phyloP scores from a whole-genome alignment of 2,329 filamentous ascomycete genomes.

The Achaetomium macrosporum region DNA sequence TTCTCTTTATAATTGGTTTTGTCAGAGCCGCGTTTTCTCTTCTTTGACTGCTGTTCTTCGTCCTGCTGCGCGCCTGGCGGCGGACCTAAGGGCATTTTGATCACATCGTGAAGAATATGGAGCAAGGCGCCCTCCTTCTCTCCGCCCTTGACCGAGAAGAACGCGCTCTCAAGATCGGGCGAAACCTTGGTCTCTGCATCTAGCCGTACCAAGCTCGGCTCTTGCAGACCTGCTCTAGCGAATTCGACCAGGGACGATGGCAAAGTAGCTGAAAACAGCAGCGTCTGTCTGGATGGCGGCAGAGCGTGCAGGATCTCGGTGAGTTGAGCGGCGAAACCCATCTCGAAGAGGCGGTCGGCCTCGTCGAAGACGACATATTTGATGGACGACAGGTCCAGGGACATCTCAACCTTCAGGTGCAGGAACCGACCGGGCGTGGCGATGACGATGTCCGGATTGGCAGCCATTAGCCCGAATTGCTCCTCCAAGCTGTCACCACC shows the following conservation, averaged over 20 bases:
- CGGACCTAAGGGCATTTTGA: constrained; percentile 73
- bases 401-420: constrained; percentile 96
- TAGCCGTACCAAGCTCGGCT: constrained; percentile 81
- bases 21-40: constrained; percentile 62
- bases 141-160: constrained; percentile 85
- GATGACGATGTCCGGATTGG: constrained; percentile 95
- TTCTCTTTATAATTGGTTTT: constrained; percentile 55
- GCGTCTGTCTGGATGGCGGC: constrained; percentile 76
- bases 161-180: constrained; percentile 89
- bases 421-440: constrained; percentile 94
- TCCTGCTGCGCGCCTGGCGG: constrained; percentile 47
- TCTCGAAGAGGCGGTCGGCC: constrained; percentile 93
- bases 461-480: constrained; percentile 86
- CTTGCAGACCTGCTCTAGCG: constrained; percentile 84
- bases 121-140: constrained; percentile 93
- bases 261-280: constrained; percentile 91
- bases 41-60: constrained; percentile 51
- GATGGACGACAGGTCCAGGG: constrained; percentile 81
- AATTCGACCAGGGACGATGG: constrained; percentile 95
- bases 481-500: constrained; percentile 95
- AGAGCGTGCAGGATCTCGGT: constrained; percentile 88
- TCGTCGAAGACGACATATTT: constrained; percentile 97
- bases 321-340: constrained; percentile 93
- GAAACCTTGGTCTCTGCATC: constrained; percentile 96
- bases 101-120: constrained; percentile 83